Conservation (phyloP, 352 stramenopile genomes). For the Phytophthora pisi region DNA sequence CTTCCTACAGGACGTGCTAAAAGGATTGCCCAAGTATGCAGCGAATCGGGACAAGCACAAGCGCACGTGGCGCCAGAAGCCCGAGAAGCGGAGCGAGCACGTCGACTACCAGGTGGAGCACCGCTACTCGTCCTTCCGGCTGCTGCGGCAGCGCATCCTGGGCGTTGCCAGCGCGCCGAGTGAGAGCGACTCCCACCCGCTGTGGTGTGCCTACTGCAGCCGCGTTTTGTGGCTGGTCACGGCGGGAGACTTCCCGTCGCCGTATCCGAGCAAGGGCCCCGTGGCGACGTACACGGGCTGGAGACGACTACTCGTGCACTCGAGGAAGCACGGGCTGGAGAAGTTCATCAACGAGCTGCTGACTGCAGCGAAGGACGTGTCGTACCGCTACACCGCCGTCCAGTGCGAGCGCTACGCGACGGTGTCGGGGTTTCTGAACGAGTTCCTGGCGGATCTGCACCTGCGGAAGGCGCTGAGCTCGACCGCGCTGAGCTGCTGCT, state of each 20-base stretch:
- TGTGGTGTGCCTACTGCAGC: slow-evolving; percentile 59
- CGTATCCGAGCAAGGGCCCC: slow-evolving; percentile 28
- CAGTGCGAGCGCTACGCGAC: slow-evolving; percentile 55
- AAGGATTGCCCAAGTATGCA: slow-evolving; percentile 42
- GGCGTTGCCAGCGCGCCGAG: slow-evolving; percentile 19
- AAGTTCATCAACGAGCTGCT: slow-evolving; percentile 53
- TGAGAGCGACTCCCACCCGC: slow-evolving; percentile 37
- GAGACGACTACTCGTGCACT: slow-evolving; percentile 27
- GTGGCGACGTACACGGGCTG: slow-evolving; percentile 32
- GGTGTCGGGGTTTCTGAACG: slow-evolving; percentile 50
- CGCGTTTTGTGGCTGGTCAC: slow-evolving; percentile 48
- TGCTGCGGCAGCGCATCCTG: slow-evolving; percentile 43
- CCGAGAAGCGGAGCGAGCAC: slow-evolving; percentile 3
- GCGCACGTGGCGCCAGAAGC: slow-evolving; percentile 6
- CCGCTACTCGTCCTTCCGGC: slow-evolving; percentile 59
- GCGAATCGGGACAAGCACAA: not conserved
- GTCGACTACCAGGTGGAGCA: slow-evolving; percentile 49
- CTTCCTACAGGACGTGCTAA: slow-evolving; percentile 46
- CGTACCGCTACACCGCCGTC: slow-evolving; percentile 43
- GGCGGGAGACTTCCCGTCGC: slow-evolving; percentile 52
- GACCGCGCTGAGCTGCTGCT: slow-evolving; percentile 10
- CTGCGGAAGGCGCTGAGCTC: slow-evolving; percentile 3
- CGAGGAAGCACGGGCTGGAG: slow-evolving; percentile 35
- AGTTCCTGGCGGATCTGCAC: slow-evolving; percentile 51
- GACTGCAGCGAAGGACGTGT: slow-evolving; percentile 42